Percentiles rank a stretch among this genome's conserved stretches.
Evolutionary conservation across 768 basidiomycete species (phyloP).

Genomic region (Phlebiopsis flavidoalba): DNA sequence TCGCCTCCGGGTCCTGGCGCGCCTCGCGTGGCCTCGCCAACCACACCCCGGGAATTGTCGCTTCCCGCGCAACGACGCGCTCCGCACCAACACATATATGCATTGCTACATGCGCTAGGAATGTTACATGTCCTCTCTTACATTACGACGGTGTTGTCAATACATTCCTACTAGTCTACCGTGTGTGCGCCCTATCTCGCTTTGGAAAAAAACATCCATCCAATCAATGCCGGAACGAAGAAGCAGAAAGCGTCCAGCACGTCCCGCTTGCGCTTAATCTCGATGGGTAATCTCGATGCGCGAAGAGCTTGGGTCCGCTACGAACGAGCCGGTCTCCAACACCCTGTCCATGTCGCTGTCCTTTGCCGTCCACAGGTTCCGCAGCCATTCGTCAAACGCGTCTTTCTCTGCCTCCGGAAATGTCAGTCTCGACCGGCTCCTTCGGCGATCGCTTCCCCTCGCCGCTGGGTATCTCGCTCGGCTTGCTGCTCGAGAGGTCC

Average conservation of each 20-base stretch:
- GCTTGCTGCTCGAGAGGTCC: constrained; percentile 38
- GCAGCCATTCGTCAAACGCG: constrained; percentile 79
- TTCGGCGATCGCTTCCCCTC: constrained; percentile 23
- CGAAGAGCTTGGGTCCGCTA: constrained; percentile 17
- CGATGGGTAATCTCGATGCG: constrained; percentile 53
- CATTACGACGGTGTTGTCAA: not conserved
- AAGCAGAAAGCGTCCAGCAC: constrained; percentile 66
- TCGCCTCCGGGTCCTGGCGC: not conserved
- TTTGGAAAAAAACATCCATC: constrained; percentile 20
- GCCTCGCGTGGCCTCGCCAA: not conserved
- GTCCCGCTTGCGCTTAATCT: constrained; percentile 49
- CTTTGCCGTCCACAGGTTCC: constrained; percentile 79
- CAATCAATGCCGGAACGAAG: constrained; percentile 44
- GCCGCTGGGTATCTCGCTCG: constrained; percentile 26
- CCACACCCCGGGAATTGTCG: not conserved
- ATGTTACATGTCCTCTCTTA: not conserved
- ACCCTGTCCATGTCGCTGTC: constrained; percentile 73
- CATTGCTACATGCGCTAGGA: not conserved
- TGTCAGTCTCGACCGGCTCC: constrained; percentile 20
- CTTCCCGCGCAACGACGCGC: not conserved
- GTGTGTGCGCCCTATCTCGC: constrained; percentile 10
- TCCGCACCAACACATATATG: not conserved
- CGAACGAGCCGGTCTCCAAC: constrained; percentile 47
- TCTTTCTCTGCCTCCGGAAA: constrained; percentile 28
- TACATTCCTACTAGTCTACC: not conserved